Evolutionary conservation across 257 asterid genomes (phyloP), one percentile per base, ranked within the genome.

Genomic region (Cordia subcordata): DNA sequence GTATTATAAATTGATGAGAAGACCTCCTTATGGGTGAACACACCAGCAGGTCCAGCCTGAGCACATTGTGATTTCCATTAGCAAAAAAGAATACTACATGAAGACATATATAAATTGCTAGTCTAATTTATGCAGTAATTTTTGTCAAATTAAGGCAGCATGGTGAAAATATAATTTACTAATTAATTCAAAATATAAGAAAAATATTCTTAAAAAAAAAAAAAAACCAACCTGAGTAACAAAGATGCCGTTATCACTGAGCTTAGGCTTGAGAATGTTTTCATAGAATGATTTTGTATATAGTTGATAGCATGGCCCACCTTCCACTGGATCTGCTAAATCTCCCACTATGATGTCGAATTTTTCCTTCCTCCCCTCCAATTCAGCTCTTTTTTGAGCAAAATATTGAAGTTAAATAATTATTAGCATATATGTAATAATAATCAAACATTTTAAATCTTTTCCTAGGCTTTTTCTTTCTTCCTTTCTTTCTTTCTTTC

Each of bases 11-110:
- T 91, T 20, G 98, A 91, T 45, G 98, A 91, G 77, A 91, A 91
- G 11, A 88, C 98, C 70, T 91, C 94, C 66, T 86, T 84, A 58
- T 91, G 98, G 65, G 88, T 82, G 75, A 88, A 85, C 51, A 91
- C 87, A 9, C 98, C 98, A 11, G 95, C 96, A 4, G 98, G 98
- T 59, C 98, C 98, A 69, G 95, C 98, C 96, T 91, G 64, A 8
- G 35, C 13, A 35, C 35, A 27, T 27, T 27, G n/a, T n/a, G 35
- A 27, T 27, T 27, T 27, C 35, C 3, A 27, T 27, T 27, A 27
- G 35, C 35, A 27, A 27, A 27, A 27, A 27, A n/a, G n/a, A n/a
- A 6, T 27, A 27, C 6, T 27, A 27, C 6, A 27, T 27, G 35
- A 27, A 27, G 6, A 58, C 11, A 0, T 20, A 11, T 22, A 3